Evolutionary conservation across 2,329 filamentous ascomycete species (phyloP), one percentile per base, ranked within the genome.

Genomic region (Curvularia lunata): DNA sequence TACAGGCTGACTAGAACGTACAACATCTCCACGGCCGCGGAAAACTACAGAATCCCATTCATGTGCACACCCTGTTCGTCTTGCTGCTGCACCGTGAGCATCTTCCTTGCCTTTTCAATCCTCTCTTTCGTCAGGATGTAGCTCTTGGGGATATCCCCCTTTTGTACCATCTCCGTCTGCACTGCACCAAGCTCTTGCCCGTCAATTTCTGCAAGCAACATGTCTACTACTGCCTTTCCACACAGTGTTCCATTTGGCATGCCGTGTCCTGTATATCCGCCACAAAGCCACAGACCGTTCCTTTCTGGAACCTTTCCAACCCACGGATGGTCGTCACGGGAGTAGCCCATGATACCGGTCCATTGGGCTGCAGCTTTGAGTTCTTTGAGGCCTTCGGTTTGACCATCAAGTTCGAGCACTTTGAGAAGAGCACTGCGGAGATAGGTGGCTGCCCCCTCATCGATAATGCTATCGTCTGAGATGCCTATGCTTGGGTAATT

Each of bases 291-390:
- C 52, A 91, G 63, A 0, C 87, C 87, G 2, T 81, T 72, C 18
- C 75, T 79, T 5, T 83, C 76, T 0, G 87, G 86, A n/a, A 92
- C 84, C 9, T 78, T 75, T 0, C 90, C 91, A 2, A 93, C 87
- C 87, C 88, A 92, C 0, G 91, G 89, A 49, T 83, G 75, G 0
- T 83, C 79, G 71, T 93, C 91, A 6, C 86, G 79, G 19, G 61
- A 61, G 74, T 86, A 92, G 0, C 88, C 90, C 90, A 92, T 93
- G 64, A 92, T 89, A 0, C 91, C 91, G 1, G 88, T 91, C 91
- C 91, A 94, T 70, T 84, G 77, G 47, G 77, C 74, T 4, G 73
- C 76, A 2, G 83, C 82, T 48, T 78, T 59, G 32, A 85, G 71
- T 64, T 83, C 81, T n/a, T 72, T 57, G 28, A 77, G 59, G 1